Evolutionary conservation across 768 basidiomycete species (phyloP), one percentile per base, ranked within the genome.

Genomic region (Phanerodontia chrysosporium): DNA sequence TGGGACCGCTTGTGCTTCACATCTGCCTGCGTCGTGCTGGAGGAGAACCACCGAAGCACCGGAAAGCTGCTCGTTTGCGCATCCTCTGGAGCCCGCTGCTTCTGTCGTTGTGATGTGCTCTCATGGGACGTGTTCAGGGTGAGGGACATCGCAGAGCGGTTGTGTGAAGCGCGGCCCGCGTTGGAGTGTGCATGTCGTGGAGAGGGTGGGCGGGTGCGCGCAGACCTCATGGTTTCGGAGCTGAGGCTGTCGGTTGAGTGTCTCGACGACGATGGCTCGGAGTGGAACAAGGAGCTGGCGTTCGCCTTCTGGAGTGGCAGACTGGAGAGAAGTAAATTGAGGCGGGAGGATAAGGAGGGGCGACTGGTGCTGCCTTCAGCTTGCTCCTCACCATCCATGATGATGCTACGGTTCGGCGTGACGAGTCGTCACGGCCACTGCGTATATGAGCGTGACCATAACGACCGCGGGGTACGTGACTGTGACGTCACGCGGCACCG

Each of bases 41-140:
- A 71, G 25, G 69, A 64, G 58, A 78, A 70, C 81, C 83, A 83
- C 56, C 78, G 78, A 24, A 83, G 70, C 55, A 81, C 70, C 10
- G 73, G 74, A 30, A 62, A 49, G 64, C 55, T 21, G 64, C 42
- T n/a, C n/a, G n/a, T n/a, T 35, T 59, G 60, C 4, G 57, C 7
- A 39, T 57, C 22, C n/a, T 58, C 52, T 2, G 30, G 45, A 10
- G 58, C 51, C 13, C 22, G 57, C 5, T 21, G 36, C 39, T 57
- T 61, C 32, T 27, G 42, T 28, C 39, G 21, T 10, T 25, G 48
- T 25, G 44, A 25, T 2, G 57, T 30, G 35, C 28, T 25, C 25
- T 45, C 27, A 30, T 45, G 24, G 16, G 57, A 51, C n/a, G 32
- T 25, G n/a, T 30, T 39, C 25, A 62, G n/a, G 21, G 24, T 62